Evolutionary conservation across 768 basidiomycete species (phyloP).

Genomic region (Trametes maxima): DNA sequence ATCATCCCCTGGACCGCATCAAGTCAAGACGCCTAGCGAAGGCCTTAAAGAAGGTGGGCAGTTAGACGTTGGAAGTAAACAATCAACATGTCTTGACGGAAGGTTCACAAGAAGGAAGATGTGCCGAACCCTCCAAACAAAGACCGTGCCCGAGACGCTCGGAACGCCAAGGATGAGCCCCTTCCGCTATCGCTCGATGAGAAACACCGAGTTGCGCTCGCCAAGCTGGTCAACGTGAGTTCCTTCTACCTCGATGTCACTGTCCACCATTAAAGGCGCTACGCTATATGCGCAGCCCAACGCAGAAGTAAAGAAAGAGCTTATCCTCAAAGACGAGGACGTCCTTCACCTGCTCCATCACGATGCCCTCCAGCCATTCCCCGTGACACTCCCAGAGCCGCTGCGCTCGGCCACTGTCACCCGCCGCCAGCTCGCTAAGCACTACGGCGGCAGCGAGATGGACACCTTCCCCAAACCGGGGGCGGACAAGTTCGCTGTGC

Average conservation of each 20-base stretch:
- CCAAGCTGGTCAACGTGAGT: not conserved
- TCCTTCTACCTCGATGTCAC: not conserved
- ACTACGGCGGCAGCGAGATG: constrained; percentile 41
- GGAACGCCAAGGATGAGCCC: too few relatives aligned
- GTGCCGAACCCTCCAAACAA: too few relatives aligned
- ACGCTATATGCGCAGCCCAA: constrained; percentile 8
- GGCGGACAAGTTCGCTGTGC: constrained; percentile 23
- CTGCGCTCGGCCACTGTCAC: constrained; percentile 34
- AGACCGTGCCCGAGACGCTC: too few relatives aligned
- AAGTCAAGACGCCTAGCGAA: too few relatives aligned
- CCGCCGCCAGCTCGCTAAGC: constrained; percentile 34
- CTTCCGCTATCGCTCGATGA: too few relatives aligned
- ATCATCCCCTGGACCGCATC: too few relatives aligned
- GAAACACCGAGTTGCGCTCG: too few relatives aligned
- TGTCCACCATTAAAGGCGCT: not conserved
- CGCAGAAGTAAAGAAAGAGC: constrained; percentile 14
- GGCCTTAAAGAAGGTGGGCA: too few relatives aligned
- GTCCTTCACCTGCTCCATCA: constrained; percentile 8
- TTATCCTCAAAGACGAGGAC: constrained; percentile 9
- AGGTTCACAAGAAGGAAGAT: too few relatives aligned
- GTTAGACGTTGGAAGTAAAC: too few relatives aligned
- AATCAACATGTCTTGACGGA: too few relatives aligned
- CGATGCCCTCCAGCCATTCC: constrained; percentile 31
- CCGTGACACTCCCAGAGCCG: constrained; percentile 30
- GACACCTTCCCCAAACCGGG: constrained; percentile 32